Evolutionary conservation across 2,329 filamentous ascomycete species (phyloP), one percentile per base, ranked within the genome.

Genomic region (Pezicula neosporulosa): DNA sequence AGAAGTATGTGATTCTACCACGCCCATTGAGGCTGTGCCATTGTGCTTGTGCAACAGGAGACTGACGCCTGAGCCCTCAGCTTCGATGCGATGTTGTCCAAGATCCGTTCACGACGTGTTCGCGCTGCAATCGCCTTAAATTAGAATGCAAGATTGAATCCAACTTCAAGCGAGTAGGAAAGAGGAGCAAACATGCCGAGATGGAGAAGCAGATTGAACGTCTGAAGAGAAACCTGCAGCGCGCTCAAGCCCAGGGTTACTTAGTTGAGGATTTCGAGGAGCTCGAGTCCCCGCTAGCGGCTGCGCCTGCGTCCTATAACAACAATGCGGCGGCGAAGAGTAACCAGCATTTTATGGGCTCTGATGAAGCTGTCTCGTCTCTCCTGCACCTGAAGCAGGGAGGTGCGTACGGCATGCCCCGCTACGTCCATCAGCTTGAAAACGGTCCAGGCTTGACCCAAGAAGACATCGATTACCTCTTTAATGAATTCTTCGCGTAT

Each of bases 101-200:
- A 70, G 87, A 90, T 27, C 88, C 88, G 16, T 92, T 91, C 68
- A 81, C 83, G 62, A 83, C 82, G 62, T 94, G 89, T 73, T 85
- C 85, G 49, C 80, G 89, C 51, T 94, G 89, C 72, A 82, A 82
- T 66, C 88, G 90, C 62, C 81, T 92, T 64, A 89, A 87, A 70
- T 83, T 93, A 55, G 82, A 86, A 55, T 94, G 89, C 77, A 89
- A 90, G 69, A 93, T 94, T 69, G 88, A 93, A 69, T 89, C 87
- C 63, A 90, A 91, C 69, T 93, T 93, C 72, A 92, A 91, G 77
- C 85, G 89, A 60, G 77, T 92, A 16, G 87, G 89, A 56, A 94
- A 94, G 74, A 81, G 89, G 39, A 88, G 83, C 57, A 88, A 89
- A 67, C 88, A 93, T 69, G 88, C 88, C 63, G 89, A 92, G 71